Evolutionary conservation across 345 rosid species (phyloP), one percentile per base, ranked within the genome.

Genomic region (Rhodamnia rubescens): DNA sequence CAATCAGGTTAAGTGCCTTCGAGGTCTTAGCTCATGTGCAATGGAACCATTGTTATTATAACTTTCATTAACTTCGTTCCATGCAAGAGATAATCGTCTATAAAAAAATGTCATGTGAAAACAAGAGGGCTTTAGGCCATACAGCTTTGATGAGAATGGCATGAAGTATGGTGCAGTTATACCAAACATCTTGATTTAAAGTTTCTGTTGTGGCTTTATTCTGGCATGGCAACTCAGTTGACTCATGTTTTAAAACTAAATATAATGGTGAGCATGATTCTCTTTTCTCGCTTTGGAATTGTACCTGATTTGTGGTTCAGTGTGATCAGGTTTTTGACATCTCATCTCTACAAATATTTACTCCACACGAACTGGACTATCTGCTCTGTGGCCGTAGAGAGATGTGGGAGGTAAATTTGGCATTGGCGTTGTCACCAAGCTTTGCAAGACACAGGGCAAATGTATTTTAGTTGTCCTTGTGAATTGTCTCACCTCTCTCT

Each of bases 321-420:
- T 53, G 87, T 42, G 56, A 87, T 58, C 93, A 98, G 99, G 99
- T 98, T 83, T 95, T 98, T 91, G 99, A 98, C 90, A 86, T 98
- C 81, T 82, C 98, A 54, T 93, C 99, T 24, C 89, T 98, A 50
- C 99, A 96, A 98, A 94, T 98, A 90, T 98, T 98, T 91, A 90
- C 94, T 51, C 96, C 99, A 40, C 90, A 87, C 52, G 99, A 98
- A 85, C 87, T 96, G 92, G 99, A 98, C 87, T 92, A 98, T 89
- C 90, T 96, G 93, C 93, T 98, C 26, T 98, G 99, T 89, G 99
- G 99, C 57, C 99, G 96, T 58, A 91, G 99, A 88, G 99, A 98
- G 91, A 84, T 96, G 93, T 96, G 99, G 99, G 94, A 98, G 99
- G 99, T 96, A 91, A 74, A 47, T 74, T 44, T 81, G 12, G 47